Conservation (phyloP, 1,284 basidiomycete genomes). For the Microbotryomycetes sp. region DNA sequence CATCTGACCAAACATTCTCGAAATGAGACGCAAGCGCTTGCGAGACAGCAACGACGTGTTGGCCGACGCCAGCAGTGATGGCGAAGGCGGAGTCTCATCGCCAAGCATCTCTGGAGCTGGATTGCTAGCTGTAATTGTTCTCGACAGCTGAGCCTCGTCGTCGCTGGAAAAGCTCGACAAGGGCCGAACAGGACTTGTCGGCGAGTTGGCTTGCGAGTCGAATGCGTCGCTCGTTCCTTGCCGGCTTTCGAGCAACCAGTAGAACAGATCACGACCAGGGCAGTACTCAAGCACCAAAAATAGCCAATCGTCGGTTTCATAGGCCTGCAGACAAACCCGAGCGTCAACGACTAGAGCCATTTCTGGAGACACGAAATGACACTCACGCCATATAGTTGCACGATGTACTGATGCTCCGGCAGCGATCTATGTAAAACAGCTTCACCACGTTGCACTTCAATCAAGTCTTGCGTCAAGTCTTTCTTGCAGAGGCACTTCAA, state of each 20-base stretch:
- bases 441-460: conserved; percentile 82
- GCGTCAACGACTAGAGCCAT: background rate
- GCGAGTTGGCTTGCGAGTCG: conserved; percentile 18
- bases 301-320: conserved; percentile 71
- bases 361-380: background rate
- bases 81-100: conserved; percentile 77
- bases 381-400: conserved; percentile 64
- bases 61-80: conserved; percentile 75
- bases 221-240: conserved; percentile 35
- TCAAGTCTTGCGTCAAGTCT: conserved; percentile 76
- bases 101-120: conserved; percentile 5
- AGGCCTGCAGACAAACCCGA: conserved; percentile 51
- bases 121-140: conserved; percentile 30
- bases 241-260: conserved; percentile 71
- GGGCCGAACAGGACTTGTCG: background rate
- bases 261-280: conserved; percentile 83
- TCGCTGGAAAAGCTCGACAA: conserved; percentile 1
- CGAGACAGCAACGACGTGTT: conserved; percentile 78
- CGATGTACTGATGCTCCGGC: conserved; percentile 85
- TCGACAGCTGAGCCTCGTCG: conserved; percentile 26
- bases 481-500: conserved; percentile 94
- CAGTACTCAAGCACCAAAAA: conserved; percentile 84
- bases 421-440: conserved; percentile 93
- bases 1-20: conserved; percentile 97
- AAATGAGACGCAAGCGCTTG: conserved; percentile 80